A percentile compares a stretch with the other conserved stretches of the same genome.
These are phyloP conservation scores for Lomentospora prolificans DNA, from an alignment of 2,329 filamentous ascomycete genomes.

Conservation along the genomic window DNA sequence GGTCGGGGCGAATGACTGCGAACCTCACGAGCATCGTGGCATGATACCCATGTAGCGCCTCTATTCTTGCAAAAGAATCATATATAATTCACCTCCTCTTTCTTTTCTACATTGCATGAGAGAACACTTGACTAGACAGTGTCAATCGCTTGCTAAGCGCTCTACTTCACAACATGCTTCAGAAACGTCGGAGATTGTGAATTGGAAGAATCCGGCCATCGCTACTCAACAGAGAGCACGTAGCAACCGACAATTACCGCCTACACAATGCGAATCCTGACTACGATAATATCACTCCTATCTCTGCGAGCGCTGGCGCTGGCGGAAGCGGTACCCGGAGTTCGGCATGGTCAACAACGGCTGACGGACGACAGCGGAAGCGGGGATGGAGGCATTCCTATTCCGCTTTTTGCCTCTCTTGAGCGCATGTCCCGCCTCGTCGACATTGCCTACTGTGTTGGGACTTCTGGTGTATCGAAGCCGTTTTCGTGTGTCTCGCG, in stretches of 20 bases:
- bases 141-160: no score
- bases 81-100: background rate
- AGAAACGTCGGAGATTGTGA: background rate
- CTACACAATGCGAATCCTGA: conserved; percentile 1
- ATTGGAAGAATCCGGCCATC: background rate
- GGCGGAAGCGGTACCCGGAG: conserved; percentile 1
- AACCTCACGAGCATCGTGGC: background rate
- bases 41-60: background rate
- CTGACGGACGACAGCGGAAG: conserved; percentile 1
- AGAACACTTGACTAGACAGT: no score
- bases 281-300: background rate
- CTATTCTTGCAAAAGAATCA: background rate
- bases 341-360: background rate
- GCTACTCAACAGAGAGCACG: no score
- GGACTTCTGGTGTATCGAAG: conserved; percentile 66
- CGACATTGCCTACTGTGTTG: conserved; percentile 91
- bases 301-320: conserved; percentile 2
- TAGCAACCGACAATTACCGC: background rate
- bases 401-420: conserved; percentile 64
- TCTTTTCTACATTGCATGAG: no score
- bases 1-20: background rate
- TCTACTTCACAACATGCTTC: background rate
- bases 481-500: conserved; percentile 81
- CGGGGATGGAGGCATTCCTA: conserved; percentile 24
- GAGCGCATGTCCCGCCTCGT: conserved; percentile 86